Percentiles rank a stretch among this genome's conserved stretches.
These are phyloP conservation scores for Oenanthe javanica DNA, from an alignment of 140 eudicot species.

Conservation along the genomic window DNA sequence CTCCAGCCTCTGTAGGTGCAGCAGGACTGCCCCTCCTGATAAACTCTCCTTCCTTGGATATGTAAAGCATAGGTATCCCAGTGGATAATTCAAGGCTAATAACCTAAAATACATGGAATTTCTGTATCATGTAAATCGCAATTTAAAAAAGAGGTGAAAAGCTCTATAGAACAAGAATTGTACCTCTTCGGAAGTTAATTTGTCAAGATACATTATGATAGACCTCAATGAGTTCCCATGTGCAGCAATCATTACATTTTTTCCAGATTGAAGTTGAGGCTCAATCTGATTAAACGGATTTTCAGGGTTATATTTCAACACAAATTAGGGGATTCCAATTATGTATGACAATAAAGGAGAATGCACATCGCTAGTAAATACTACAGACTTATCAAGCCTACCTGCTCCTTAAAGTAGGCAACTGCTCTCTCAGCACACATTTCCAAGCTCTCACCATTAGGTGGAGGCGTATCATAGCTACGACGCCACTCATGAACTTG, in stretches of 20 bases:
- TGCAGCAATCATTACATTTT: constrained; percentile 97
- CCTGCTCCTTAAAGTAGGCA: constrained; percentile 82
- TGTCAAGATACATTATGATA: constrained; percentile 95
- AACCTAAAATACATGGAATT: constrained; percentile 39
- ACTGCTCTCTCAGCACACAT: constrained; percentile 99
- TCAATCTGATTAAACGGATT: constrained; percentile 51
- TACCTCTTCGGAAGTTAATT: constrained; percentile 96
- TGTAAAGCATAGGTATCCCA: constrained; percentile 96
- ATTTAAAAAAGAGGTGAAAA: background rate
- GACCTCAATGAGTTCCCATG: constrained; percentile 98
- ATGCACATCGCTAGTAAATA: background rate
- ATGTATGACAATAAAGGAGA: background rate
- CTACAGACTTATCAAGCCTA: constrained; percentile 15
- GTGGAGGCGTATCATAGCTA: constrained; percentile 98
- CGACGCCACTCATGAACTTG: constrained; percentile 98
- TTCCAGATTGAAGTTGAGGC: constrained; percentile 83
- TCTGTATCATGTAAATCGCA: constrained; percentile 6
- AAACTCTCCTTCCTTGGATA: constrained; percentile 67
- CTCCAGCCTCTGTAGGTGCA: constrained; percentile 93
- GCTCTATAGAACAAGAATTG: constrained; percentile 1
- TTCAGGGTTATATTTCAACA: constrained; percentile 15
- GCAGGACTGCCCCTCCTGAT: constrained; percentile 94
- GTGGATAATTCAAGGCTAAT: constrained; percentile 95
- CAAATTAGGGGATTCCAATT: background rate
- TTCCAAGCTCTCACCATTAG: constrained; percentile 97